Conservation (phyloP, 1,284 basidiomycete genomes). For the Moesziomyces parantarcticus region DNA sequence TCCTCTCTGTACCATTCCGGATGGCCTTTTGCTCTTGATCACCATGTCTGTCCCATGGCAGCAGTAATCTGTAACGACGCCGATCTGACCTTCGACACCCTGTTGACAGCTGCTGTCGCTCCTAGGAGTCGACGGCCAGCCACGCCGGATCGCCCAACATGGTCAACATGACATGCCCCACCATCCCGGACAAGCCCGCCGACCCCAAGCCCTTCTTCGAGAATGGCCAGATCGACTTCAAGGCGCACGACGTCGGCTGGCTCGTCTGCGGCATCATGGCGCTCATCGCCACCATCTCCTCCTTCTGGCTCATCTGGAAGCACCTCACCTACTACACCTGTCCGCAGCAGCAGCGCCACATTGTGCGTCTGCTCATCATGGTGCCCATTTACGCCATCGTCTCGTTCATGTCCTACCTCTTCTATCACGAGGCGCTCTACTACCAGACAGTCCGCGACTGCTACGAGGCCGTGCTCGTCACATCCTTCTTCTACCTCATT, state of each 20-base stretch:
- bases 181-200: constrained; percentile 39
- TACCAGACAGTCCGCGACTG: constrained; percentile 66
- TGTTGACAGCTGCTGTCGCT: constrained; percentile 2
- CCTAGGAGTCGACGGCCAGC: not conserved
- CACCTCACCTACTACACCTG: constrained; percentile 80
- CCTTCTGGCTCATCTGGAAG: constrained; percentile 53
- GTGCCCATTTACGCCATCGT: constrained; percentile 80
- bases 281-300: constrained; percentile 45
- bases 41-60: not conserved
- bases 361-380: constrained; percentile 79
- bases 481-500: constrained; percentile 81
- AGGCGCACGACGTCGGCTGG: constrained; percentile 75
- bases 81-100: not conserved
- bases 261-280: constrained; percentile 76
- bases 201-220: constrained; percentile 72
- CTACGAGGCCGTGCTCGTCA: constrained; percentile 68
- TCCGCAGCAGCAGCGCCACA: constrained; percentile 69
- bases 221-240: constrained; percentile 75
- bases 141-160: constrained; percentile 16
- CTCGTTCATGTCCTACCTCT: constrained; percentile 77
- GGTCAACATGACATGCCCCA: constrained; percentile 52
- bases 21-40: not conserved
- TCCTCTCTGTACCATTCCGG: not conserved
- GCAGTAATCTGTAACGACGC: not conserved
- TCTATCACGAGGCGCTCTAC: constrained; percentile 69